Conservation (phyloP, 805 yeast genomes). For the Saturnispora zaruensis region DNA sequence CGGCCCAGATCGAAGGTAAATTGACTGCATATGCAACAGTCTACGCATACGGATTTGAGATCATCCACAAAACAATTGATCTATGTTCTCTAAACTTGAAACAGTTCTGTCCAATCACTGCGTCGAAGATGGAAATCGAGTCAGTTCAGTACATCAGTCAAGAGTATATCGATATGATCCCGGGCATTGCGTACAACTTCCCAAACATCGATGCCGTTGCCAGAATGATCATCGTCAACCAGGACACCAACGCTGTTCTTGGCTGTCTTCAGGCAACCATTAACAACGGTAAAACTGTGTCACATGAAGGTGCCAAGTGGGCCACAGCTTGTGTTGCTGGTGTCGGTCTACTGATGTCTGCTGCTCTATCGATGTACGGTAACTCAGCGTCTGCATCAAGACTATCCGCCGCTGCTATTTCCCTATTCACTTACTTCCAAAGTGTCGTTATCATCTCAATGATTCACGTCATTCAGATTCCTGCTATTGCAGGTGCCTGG, state of each 20-base stretch:
- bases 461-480: slow-evolving; percentile 78
- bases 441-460: slow-evolving; percentile 74
- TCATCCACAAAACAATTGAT: slow-evolving; percentile 50
- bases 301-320: slow-evolving; percentile 82
- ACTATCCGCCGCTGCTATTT: slow-evolving; percentile 76
- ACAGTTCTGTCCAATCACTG: slow-evolving; percentile 83
- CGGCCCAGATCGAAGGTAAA: slow-evolving; percentile 57
- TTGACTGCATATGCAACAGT: slow-evolving; percentile 64
- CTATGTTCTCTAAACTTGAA: slow-evolving; percentile 66
- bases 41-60: slow-evolving; percentile 77
- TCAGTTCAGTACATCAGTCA: slow-evolving; percentile 52
- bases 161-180: slow-evolving; percentile 48
- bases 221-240: slow-evolving; percentile 38
- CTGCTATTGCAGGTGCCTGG: slow-evolving; percentile 93
- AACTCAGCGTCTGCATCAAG: slow-evolving; percentile 85
- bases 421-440: slow-evolving; percentile 82
- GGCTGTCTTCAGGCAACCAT: slow-evolving; percentile 75
- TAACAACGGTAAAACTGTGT: slow-evolving; percentile 70
- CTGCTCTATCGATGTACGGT: slow-evolving; percentile 74
- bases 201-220: slow-evolving; percentile 82
- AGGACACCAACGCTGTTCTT: slow-evolving; percentile 31
- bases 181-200: slow-evolving; percentile 78
- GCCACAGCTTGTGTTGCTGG: slow-evolving; percentile 90
- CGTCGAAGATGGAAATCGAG: slow-evolving; percentile 73
- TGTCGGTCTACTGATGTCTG: slow-evolving; percentile 75